Conservation (phyloP, 2,329 filamentous ascomycete genomes). For the Alternaria atra region DNA sequence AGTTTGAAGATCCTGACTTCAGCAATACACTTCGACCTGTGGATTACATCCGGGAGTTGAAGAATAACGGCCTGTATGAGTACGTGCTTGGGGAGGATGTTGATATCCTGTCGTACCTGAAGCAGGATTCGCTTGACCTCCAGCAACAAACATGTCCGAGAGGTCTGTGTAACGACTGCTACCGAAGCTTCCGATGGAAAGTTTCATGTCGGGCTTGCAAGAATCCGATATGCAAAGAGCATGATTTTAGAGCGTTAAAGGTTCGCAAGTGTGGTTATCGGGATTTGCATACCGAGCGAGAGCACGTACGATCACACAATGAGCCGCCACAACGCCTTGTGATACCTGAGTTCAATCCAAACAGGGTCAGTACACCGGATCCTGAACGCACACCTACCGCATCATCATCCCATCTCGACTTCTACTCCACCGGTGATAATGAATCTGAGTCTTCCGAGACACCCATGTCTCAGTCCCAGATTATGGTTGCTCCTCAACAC, state of each 20-base stretch:
- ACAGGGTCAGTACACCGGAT: conserved; percentile 32
- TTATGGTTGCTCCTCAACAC: conserved; percentile 36
- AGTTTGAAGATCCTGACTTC: conserved; percentile 66
- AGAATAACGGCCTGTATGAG: conserved; percentile 53
- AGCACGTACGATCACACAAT: conserved; percentile 49
- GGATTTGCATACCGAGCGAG: conserved; percentile 61
- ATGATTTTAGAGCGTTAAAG: conserved; percentile 66
- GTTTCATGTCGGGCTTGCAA: conserved; percentile 67
- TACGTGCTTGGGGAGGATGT: conserved; percentile 54
- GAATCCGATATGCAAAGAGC: conserved; percentile 66
- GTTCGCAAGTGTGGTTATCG: conserved; percentile 66
- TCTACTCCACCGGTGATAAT: conserved; percentile 34
- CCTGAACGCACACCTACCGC: conserved; percentile 38
- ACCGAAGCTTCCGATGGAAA: conserved; percentile 66
- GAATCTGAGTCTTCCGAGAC: conserved; percentile 41
- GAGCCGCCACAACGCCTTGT: conserved; percentile 44
- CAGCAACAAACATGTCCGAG: conserved; percentile 61
- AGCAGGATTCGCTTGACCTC: conserved; percentile 54
- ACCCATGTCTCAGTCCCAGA: conserved; percentile 49
- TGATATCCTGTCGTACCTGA: conserved; percentile 51
- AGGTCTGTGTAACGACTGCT: conserved; percentile 66
- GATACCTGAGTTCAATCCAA: conserved; percentile 51
- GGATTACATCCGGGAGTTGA: conserved; percentile 52
- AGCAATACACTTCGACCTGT: conserved; percentile 59
- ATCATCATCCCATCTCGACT: conserved; percentile 30